Evolutionary conservation across 192 early-diverging fungal genomes (phyloP).

Genomic region (Rhizophagus clarus): DNA sequence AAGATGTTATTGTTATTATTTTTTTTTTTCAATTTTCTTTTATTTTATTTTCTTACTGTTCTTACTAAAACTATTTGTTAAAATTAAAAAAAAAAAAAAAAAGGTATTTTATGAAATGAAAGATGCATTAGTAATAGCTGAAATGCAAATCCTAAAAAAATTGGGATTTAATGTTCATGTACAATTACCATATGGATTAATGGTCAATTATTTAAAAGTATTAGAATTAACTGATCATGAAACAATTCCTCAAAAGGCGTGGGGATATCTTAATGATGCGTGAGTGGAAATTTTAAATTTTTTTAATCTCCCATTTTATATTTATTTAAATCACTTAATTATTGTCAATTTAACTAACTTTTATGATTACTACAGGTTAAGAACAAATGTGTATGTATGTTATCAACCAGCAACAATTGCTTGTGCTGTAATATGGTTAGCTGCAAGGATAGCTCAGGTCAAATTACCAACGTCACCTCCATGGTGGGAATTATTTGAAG

Average conservation of each 20-base stretch:
- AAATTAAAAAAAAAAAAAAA: slow-evolving; percentile 36
- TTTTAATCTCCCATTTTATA: not conserved
- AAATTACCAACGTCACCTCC: slow-evolving; percentile 72
- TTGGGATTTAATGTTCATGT: slow-evolving; percentile 97
- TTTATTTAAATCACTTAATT: not conserved
- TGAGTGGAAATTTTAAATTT: slow-evolving; percentile 38
- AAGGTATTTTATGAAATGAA: slow-evolving; percentile 79
- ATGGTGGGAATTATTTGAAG: slow-evolving; percentile 90
- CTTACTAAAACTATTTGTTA: not conserved
- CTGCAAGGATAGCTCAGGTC: slow-evolving; percentile 64
- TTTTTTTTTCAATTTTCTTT: too few relatives aligned
- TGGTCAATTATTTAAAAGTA: slow-evolving; percentile 90
- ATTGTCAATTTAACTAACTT: not conserved
- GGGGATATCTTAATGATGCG: slow-evolving; percentile 95
- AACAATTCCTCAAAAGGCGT: slow-evolving; percentile 80
- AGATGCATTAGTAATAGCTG: slow-evolving; percentile 75
- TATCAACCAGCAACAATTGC: slow-evolving; percentile 86
- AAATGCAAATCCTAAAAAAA: slow-evolving; percentile 85
- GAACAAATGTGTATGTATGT: slow-evolving; percentile 73
- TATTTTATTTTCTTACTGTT: too few relatives aligned
- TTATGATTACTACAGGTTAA: slow-evolving; percentile 46
- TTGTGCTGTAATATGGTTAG: slow-evolving; percentile 82
- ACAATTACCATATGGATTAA: slow-evolving; percentile 91
- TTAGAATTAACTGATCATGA: slow-evolving; percentile 77
- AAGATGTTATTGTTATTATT: slow-evolving; percentile 12